These are phyloP conservation scores for Solanum etuberosum DNA, from an alignment of 257 asterid species.

Conservation along the genomic window DNA sequence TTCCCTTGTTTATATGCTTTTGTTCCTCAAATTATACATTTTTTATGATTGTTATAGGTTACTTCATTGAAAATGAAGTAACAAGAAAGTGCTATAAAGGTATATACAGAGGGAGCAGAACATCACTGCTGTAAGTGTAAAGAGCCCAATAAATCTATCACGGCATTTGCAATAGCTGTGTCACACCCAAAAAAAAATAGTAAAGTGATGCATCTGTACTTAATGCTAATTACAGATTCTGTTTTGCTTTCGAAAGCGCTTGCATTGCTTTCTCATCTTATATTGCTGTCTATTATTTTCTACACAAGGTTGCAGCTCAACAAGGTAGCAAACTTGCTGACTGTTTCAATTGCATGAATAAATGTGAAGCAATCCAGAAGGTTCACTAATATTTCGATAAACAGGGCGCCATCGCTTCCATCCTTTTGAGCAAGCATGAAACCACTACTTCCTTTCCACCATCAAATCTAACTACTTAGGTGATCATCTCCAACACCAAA, in stretches of 20 bases:
- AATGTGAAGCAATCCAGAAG: constrained; percentile 69
- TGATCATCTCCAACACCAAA: too few relatives aligned
- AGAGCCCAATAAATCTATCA: not conserved
- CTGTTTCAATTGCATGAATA: constrained; percentile 66
- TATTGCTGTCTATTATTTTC: not conserved
- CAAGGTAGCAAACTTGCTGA: constrained; percentile 81
- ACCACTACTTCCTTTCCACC: not conserved
- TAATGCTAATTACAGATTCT: not conserved
- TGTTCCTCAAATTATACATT: not conserved
- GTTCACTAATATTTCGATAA: constrained; percentile 68
- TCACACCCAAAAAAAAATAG: not conserved
- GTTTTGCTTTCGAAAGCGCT: not conserved
- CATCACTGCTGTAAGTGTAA: not conserved
- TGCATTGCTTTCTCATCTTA: not conserved
- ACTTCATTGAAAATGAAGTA: not conserved
- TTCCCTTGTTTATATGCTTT: not conserved
- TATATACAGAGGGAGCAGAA: not conserved
- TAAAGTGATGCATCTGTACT: not conserved
- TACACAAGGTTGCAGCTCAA: constrained; percentile 72
- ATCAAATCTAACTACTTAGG: too few relatives aligned
- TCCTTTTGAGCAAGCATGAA: constrained; percentile 48
- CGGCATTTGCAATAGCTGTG: not conserved
- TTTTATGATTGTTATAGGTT: not conserved
- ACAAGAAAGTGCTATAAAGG: not conserved
- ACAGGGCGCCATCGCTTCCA: constrained; percentile 65